Base-by-base conservation (phyloP, 768 basidiomycete genomes). In the Suillus brevipes region DNA sequence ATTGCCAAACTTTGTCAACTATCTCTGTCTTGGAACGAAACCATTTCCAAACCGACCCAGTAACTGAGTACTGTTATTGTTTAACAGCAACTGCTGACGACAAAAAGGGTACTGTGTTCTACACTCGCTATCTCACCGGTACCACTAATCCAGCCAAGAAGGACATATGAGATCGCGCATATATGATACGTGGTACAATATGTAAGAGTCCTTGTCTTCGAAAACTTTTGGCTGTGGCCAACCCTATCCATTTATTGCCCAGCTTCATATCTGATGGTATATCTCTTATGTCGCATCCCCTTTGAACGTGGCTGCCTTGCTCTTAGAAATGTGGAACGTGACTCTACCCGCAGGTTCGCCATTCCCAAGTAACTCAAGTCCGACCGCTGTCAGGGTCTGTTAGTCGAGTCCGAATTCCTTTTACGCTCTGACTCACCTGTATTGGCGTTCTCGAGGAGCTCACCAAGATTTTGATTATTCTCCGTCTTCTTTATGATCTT, bases 401-500 rank as follows among this genome's bases (percentile, higher is more conserved):
- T 14, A 55, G 20, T 13, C 42, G 8, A 64, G 14, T 38, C 14
- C n/a, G 16, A 53, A 37, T 9, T 49, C 31, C 10, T 57, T 18
- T 68, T 40, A 28, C 37, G 6, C 20, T 9, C 28, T 42, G 25
- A 69, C 74, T n/a, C 18, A 77, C 75, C 72, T 36, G 71, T 66
- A 42, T 71, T 76, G 1, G 69, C 59, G 31, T 77, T 74, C 34
- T 76, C 76, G n/a, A 76, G 74, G 13, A 75, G 61, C 60, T 75
- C 75, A 1, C 71, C 75, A 1, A 75, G 63, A 38, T 71, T 76
- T 64, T 76, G 74, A 52, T 70, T 77, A 49, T 69, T 77, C 64
- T 75, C 75, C 38, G 75, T 75, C 67, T 73, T 77, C 65, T 75
- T 75, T 64, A 75, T 74, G 66, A 76, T 8, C 42, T 77, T 75